phyloP scores from a whole-genome alignment of 441 rosid species.

The Populus tomentosa region DNA sequence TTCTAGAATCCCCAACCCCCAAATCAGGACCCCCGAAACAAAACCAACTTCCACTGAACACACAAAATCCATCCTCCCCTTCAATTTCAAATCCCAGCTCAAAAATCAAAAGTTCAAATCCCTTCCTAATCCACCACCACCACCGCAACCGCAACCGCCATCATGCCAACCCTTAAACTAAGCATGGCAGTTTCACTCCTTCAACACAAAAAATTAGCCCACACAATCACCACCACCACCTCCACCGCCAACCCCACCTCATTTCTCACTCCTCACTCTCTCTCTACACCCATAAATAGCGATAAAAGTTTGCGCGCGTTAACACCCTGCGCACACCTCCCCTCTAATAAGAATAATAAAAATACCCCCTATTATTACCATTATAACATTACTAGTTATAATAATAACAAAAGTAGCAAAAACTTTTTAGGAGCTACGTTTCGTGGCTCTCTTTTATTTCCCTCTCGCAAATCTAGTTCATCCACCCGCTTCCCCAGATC shows the following conservation, averaged over 20 bases:
- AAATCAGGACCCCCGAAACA: neutral
- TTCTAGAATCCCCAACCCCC: neutral
- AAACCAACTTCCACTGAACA: neutral
- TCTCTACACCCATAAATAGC: conserved; percentile 14
- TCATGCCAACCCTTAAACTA: conserved; percentile 34
- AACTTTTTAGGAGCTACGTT: conserved; percentile 31
- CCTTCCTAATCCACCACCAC: neutral
- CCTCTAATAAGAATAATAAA: neutral
- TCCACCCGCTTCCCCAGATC: conserved; percentile 22
- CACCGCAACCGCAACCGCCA: neutral
- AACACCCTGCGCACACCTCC: conserved; percentile 29
- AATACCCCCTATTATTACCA: neutral
- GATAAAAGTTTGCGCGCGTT: conserved; percentile 38
- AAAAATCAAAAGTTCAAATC: neutral
- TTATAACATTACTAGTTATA: neutral
- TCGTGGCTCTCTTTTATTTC: conserved; percentile 16
- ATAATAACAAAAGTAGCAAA: conserved; percentile 9
- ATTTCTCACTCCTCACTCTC: neutral
- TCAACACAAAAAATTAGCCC: conserved; percentile 34
- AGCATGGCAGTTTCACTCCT: conserved; percentile 18
- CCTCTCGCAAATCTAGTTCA: conserved; percentile 11
- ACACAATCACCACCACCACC: conserved; percentile 23
- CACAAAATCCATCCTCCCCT: neutral
- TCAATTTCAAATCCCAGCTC: neutral
- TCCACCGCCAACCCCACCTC: neutral